Conservation (phyloP, 2,329 filamentous ascomycete species). For the Plenodomus tracheiphilus region DNA sequence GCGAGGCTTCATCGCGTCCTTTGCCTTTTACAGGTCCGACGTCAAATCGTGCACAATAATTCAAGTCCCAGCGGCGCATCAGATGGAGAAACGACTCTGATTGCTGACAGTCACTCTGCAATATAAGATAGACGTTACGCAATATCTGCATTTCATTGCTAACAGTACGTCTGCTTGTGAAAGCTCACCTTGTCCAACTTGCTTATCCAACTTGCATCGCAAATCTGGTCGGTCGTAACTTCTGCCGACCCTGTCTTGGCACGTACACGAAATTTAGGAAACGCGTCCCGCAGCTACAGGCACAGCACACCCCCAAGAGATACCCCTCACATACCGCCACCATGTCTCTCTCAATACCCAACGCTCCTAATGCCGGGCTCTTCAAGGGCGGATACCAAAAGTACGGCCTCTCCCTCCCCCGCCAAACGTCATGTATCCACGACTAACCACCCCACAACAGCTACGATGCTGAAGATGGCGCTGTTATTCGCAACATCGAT, state of each 20-base stretch:
- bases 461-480: constrained; percentile 99
- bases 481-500: constrained; percentile 97
- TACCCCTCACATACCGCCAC: constrained; percentile 38
- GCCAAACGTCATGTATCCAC: constrained; percentile 17
- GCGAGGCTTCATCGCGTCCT: too few species aligned
- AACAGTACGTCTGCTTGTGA: too few species aligned
- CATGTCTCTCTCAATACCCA: constrained; percentile 97
- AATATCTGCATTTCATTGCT: too few species aligned
- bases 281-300: constrained; percentile 33
- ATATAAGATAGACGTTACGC: too few species aligned
- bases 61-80: too few species aligned
- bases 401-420: constrained; percentile 57
- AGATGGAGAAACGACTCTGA: too few species aligned
- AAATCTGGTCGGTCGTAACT: constrained; percentile 13
- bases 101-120: too few species aligned
- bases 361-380: constrained; percentile 86
- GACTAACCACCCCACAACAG: constrained; percentile 57
- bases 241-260: constrained; percentile 22
- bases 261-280: constrained; percentile 15
- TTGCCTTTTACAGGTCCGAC: too few species aligned
- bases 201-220: too few species aligned
- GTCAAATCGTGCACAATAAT: too few species aligned
- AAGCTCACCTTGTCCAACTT: too few species aligned
- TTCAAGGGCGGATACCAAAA: constrained; percentile 98
- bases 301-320: constrained; percentile 30